Conservation (phyloP, 768 basidiomycete genomes). For the Phaeotremella skinneri region DNA sequence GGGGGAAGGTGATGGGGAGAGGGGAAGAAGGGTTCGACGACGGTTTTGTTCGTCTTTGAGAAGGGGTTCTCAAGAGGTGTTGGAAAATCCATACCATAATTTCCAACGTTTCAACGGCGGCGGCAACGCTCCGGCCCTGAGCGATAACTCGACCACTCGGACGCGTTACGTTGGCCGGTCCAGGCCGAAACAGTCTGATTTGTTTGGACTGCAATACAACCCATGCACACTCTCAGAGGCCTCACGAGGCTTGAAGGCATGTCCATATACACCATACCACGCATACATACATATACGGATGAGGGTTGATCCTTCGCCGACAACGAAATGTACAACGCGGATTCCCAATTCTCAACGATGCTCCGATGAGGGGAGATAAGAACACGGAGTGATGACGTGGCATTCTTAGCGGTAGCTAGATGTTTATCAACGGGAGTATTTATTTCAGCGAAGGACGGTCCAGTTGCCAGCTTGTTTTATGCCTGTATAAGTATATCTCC, state of each 20-base stretch:
- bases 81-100: neutral
- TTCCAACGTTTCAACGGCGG: neutral
- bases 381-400: neutral
- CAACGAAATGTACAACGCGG: too few relatives aligned
- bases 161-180: neutral
- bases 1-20: conserved; percentile 1
- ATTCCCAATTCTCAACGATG: neutral
- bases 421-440: conserved; percentile 1
- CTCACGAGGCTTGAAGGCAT: too few relatives aligned
- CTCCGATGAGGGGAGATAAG: neutral
- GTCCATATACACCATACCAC: too few relatives aligned
- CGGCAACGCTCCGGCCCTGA: neutral
- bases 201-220: neutral
- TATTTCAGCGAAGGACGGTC: neutral
- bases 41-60: neutral
- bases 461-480: conserved; percentile 11
- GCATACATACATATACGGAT: too few relatives aligned
- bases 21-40: neutral
- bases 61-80: neutral
- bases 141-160: neutral
- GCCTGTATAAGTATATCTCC: neutral
- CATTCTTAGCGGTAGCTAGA: neutral
- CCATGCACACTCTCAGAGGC: neutral
- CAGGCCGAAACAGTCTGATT: neutral
- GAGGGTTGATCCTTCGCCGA: too few relatives aligned